Evolutionary conservation across 148 eudicot genomes (phyloP), one percentile per base, ranked within the genome.

Genomic region (Suaeda aralocaspica): DNA sequence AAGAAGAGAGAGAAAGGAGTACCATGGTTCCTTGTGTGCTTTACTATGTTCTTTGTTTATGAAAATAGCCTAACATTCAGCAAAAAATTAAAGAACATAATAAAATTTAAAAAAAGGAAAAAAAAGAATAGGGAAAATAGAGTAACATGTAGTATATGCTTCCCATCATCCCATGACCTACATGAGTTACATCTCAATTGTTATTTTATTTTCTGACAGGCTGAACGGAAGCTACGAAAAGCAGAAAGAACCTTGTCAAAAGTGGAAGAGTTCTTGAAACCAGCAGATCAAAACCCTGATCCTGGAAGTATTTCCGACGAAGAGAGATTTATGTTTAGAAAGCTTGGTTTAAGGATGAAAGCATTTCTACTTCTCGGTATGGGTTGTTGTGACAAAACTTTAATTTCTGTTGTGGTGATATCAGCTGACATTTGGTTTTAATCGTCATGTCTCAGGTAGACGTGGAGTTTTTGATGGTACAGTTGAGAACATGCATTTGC

Each of bases 401-500:
- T 53, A 36, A 19, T 48, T 64, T 24, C 52, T 58, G 52, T 28
- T 55, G 18, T 39, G 57, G 25, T 50, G 59, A 52, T 41, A 44
- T 50, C 6, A 45, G 24, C 59, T 71, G 68, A 69, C 77, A 66
- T 50, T 30, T 48, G 56, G 14, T 64, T 60, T 21, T 22, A 1
- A 21, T 13, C 41, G 56, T 64, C 41, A 49, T 77, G 64, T 67
- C 80, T 65, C 84, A 93, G 98, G 98, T 76, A 88, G 98, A 67
- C 90, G 98, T 75, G 98, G 98, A 73, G 92, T 93, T 49, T 93
- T 93, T 79, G 96, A 82, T 73, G 98, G 98, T 56, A 92, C 98
- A 41, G 92, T 92, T 77, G 98, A 92, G 87, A 92, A 92, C 74
- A 92, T 92, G 98, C 98, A 93, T 82, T 84, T 93, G 85, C 98